These are phyloP conservation scores for Quercus dentata DNA, from an alignment of 306 rosid genomes.

Conservation along the genomic window DNA sequence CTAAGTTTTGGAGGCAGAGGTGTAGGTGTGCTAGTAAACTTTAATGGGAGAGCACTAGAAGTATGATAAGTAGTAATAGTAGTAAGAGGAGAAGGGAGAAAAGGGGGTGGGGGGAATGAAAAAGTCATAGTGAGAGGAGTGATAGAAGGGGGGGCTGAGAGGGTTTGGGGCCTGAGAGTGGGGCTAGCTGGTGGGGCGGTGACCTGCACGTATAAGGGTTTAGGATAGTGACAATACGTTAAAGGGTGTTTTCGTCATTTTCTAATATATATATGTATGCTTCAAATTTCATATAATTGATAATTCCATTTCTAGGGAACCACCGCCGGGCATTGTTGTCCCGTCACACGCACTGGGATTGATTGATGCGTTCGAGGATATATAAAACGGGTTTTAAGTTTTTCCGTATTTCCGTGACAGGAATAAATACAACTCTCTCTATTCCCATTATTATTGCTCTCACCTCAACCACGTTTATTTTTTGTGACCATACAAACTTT, in stretches of 20 bases:
- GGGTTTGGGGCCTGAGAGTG: not conserved
- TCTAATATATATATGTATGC: too few species aligned
- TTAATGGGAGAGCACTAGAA: too few species aligned
- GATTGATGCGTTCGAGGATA: slow-evolving; percentile 1
- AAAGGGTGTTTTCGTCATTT: slow-evolving; percentile 37
- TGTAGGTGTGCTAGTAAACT: too few species aligned
- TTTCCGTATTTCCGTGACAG: not conserved
- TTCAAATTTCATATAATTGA: too few species aligned
- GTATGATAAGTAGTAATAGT: too few species aligned
- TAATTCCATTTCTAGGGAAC: not conserved
- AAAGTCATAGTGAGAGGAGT: slow-evolving; percentile 25
- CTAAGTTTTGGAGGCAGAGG: not conserved
- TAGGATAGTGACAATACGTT: slow-evolving; percentile 45
- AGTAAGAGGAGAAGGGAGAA: not conserved
- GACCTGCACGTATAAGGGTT: slow-evolving; percentile 37
- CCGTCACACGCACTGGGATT: not conserved
- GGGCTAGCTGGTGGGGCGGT: slow-evolving; percentile 29
- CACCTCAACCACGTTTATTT: too few species aligned
- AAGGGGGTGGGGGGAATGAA: slow-evolving; percentile 14
- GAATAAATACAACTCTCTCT: not conserved
- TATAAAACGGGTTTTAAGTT: too few species aligned
- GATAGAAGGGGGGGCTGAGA: not conserved
- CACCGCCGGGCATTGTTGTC: slow-evolving; percentile 6
- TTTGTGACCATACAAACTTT: too few species aligned
- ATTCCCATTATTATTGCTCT: too few species aligned